These are phyloP conservation scores for Globisporangium recalcitrans DNA, from an alignment of 352 stramenopile genomes.

Conservation along the genomic window DNA sequence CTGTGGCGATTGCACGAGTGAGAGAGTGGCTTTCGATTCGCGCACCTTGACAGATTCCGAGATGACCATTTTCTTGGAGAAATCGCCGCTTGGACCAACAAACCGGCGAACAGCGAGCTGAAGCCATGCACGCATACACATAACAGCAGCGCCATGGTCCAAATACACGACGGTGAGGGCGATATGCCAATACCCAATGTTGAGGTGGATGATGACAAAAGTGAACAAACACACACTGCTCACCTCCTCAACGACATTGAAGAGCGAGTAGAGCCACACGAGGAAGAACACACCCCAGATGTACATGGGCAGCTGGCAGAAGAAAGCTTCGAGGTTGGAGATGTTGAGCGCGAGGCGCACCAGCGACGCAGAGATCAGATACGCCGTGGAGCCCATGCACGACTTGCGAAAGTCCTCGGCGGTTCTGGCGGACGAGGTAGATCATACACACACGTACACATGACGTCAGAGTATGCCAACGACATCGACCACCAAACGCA, in stretches of 20 bases:
- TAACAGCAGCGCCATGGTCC: background rate
- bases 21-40: background rate
- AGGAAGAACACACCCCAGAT: constrained; percentile 89
- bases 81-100: constrained; percentile 72
- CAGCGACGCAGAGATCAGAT: constrained; percentile 79
- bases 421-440: constrained; percentile 31
- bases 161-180: background rate
- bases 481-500: background rate
- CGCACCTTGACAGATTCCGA: constrained; percentile 83
- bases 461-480: background rate
- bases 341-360: constrained; percentile 57
- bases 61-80: constrained; percentile 87
- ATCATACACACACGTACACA: background rate
- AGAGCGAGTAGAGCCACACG: constrained; percentile 86
- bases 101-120: constrained; percentile 75
- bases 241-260: constrained; percentile 85
- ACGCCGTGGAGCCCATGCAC: constrained; percentile 74
- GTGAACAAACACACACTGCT: constrained; percentile 15
- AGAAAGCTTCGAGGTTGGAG: constrained; percentile 51
- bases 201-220: background rate
- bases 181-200: background rate
- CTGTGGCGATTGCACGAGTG: background rate
- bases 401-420: constrained; percentile 78
- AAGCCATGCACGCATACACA: background rate
- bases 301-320: constrained; percentile 75